Evolutionary conservation across 768 basidiomycete species (phyloP), one percentile per base, ranked within the genome.

Genomic region (Russula griseocarnosa): DNA sequence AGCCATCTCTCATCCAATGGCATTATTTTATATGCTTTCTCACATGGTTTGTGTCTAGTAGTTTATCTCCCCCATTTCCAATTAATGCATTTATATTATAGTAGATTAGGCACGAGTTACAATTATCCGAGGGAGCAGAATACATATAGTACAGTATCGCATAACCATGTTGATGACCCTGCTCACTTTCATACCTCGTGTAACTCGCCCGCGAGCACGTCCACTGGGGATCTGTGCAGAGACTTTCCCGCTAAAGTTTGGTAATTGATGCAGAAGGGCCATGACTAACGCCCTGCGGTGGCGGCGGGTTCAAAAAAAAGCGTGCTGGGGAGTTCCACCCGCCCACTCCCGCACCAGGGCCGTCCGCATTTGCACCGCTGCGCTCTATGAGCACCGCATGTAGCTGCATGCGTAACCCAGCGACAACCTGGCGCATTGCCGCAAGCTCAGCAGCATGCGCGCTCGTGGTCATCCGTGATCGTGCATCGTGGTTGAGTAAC

Each of bases 361-460:
- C 57, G 26, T 63, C 53, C 16, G 22, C 6, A 4, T 52, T 34
- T 13, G 53, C 51, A 46, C 53, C 32, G n/a, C 44, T 62, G n/a
- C 65, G 67, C 13, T 68, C 67, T 66, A 68, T 68, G 22, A 68
- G 60, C 26, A 68, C 55, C 36, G 67, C 61, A 14, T 68, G 67
- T 34, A 68, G 36, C 46, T 68, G 67, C 62, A 67, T 69, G 22
- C 66, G 62, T 24, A 69, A 26, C 8, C 68, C 68, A 7, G 58
- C 51, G 26, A 69, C 66, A 11, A 67, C 62, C 47, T 67, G 58
- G n/a, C 68, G 66, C 62, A 69, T 47, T 5, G 68, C 66, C 4
- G 52, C 66, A 46, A 69, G 53, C 22, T 69, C 68, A 0, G 68
- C 68, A 1, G 66, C 68, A 22, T 67, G 66, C 20, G 61, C 55